A percentile compares a stretch with the other conserved stretches of the same genome.
Conservation (phyloP, 1,284 basidiomycete genomes). For the Amylostereum areolatum region DNA sequence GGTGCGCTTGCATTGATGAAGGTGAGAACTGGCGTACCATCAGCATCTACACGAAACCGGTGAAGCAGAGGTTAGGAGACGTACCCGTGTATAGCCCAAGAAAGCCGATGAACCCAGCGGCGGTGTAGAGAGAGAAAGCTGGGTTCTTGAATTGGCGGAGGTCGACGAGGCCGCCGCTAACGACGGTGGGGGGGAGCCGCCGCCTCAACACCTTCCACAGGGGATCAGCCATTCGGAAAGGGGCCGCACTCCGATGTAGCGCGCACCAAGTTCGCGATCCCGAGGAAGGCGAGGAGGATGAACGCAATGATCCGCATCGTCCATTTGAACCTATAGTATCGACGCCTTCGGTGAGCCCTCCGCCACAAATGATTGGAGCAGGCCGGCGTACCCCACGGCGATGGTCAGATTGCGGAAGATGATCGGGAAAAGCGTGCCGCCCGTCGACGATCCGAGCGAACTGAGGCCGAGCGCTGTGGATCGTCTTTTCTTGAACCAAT, state of each 20-base stretch:
- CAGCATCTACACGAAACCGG: too few relatives aligned
- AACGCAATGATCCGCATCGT: slow-evolving; percentile 56
- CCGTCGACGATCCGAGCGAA: slow-evolving; percentile 35
- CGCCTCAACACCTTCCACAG: too few relatives aligned
- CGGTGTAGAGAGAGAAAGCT: slow-evolving; percentile 37
- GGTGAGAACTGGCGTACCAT: slow-evolving; percentile 31
- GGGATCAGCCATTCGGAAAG: too few relatives aligned
- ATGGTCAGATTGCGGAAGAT: slow-evolving; percentile 32
- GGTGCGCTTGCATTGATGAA: slow-evolving; percentile 40
- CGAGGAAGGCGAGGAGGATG: slow-evolving; percentile 38
- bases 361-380: too few relatives aligned
- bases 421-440: slow-evolving; percentile 40
- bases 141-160: slow-evolving; percentile 39
- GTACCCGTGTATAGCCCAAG: slow-evolving; percentile 57
- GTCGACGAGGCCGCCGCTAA: slow-evolving; percentile 46
- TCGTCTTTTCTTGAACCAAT: slow-evolving; percentile 42
- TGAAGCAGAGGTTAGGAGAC: too few relatives aligned
- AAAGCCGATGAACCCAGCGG: slow-evolving; percentile 40
- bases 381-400: slow-evolving; percentile 26
- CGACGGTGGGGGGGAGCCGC: slow-evolving; percentile 42
- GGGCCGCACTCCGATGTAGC: too few relatives aligned
- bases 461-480: slow-evolving; percentile 34
- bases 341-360: too few relatives aligned
- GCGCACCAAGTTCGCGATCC: slow-evolving; percentile 37
- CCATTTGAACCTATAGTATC: slow-evolving; percentile 47